Percentiles rank a stretch among this genome's conserved stretches.
Evolutionary conservation across 331 rosid species (phyloP).

Genomic region (Acacia concinna): DNA sequence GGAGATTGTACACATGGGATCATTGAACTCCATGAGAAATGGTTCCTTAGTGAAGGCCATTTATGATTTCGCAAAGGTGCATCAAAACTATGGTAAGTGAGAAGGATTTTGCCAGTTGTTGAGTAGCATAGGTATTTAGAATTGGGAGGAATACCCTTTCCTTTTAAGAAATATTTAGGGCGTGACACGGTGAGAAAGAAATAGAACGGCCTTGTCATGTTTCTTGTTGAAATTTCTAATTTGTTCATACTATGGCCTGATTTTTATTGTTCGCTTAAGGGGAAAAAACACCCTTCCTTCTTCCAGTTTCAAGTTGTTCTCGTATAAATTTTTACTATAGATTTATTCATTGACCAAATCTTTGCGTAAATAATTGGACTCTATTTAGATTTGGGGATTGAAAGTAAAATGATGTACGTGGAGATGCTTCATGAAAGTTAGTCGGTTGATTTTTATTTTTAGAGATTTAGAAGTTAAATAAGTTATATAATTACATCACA

Average conservation of each 20-base stretch:
- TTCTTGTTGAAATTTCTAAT: not conserved
- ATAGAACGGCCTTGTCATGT: slow-evolving; percentile 16
- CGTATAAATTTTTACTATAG: not conserved
- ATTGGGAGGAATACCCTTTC: slow-evolving; percentile 2
- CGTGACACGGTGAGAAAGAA: slow-evolving; percentile 15
- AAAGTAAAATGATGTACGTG: not conserved
- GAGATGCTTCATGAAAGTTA: no score
- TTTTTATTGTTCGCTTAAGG: not conserved
- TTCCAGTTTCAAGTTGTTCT: not conserved
- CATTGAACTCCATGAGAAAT: slow-evolving; percentile 51
- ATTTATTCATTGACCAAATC: not conserved
- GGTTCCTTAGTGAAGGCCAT: slow-evolving; percentile 74
- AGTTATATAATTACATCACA: no score
- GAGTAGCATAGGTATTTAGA: slow-evolving; percentile 10
- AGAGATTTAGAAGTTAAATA: no score
- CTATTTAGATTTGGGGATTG: not conserved
- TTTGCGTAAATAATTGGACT: not conserved
- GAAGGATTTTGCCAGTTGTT: slow-evolving; percentile 16
- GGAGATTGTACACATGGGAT: slow-evolving; percentile 84
- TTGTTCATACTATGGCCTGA: not conserved
- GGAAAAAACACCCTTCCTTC: not conserved
- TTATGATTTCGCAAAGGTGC: slow-evolving; percentile 56
- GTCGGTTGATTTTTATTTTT: no score
- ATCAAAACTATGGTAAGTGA: slow-evolving; percentile 73
- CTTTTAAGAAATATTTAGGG: not conserved